Conservation (phyloP, 495 filamentous ascomycete genomes). For the Tuber calosporum region DNA sequence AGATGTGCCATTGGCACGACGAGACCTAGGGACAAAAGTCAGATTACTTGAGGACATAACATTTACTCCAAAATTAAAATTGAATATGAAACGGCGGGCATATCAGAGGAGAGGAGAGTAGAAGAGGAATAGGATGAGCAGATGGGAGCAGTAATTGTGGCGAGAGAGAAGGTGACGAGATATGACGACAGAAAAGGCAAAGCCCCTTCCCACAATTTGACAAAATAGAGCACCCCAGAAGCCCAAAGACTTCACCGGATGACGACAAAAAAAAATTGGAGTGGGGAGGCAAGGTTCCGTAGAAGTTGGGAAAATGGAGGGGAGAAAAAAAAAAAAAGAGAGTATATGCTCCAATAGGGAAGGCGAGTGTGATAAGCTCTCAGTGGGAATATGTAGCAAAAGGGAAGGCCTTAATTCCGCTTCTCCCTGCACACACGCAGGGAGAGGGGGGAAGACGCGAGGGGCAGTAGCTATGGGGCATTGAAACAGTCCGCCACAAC, state of each 20-base stretch:
- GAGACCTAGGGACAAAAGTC: slow-evolving; percentile 26
- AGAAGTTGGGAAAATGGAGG: background rate
- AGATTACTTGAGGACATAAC: background rate
- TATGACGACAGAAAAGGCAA: background rate
- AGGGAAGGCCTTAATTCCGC: background rate
- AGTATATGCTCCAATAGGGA: background rate
- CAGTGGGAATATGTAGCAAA: background rate
- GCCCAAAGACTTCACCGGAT: background rate
- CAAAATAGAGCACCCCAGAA: background rate
- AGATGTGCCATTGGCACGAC: slow-evolving; percentile 39
- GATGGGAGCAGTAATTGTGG: background rate
- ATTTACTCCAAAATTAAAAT: background rate
- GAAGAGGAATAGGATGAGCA: background rate
- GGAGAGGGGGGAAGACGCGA: slow-evolving; percentile 16
- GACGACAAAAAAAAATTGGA: background rate
- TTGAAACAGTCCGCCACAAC: background rate
- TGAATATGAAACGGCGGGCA: background rate
- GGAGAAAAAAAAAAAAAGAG: background rate
- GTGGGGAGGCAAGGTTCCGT: background rate
- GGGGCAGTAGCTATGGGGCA: background rate
- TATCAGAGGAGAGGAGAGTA: background rate
- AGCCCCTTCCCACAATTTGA: background rate
- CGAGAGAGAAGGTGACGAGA: background rate
- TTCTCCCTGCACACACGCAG: background rate
- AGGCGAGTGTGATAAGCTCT: background rate